phyloP scores from a whole-genome alignment of 257 asterid genomes.

The Solanum medicagineum region DNA sequence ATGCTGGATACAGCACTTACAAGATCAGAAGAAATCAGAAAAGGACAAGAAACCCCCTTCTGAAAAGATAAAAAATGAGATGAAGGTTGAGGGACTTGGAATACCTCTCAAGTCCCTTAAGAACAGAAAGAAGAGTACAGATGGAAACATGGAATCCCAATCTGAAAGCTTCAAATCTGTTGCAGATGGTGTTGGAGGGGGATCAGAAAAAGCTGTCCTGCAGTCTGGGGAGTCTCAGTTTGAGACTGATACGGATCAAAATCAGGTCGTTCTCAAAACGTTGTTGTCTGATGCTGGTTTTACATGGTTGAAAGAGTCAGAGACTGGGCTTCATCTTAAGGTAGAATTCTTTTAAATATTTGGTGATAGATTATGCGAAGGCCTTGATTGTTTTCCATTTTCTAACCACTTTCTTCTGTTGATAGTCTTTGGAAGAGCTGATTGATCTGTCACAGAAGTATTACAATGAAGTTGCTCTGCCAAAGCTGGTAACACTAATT shows the following conservation, averaged over 20 bases:
- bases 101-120: constrained; percentile 78
- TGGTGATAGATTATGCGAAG: background rate
- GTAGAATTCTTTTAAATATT: constrained; percentile 17
- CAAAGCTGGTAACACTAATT: constrained; percentile 62
- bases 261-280: constrained; percentile 46
- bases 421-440: constrained; percentile 72
- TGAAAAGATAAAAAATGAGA: constrained; percentile 65
- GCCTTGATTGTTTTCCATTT: constrained; percentile 3
- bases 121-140: constrained; percentile 57
- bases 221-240: constrained; percentile 33
- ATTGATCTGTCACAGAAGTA: constrained; percentile 60
- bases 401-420: constrained; percentile 23
- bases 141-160: constrained; percentile 32
- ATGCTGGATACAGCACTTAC: constrained; percentile 97
- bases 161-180: constrained; percentile 22
- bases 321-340: constrained; percentile 86
- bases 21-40: constrained; percentile 86
- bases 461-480: constrained; percentile 80
- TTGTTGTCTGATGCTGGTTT: constrained; percentile 64
- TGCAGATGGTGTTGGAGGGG: constrained; percentile 31
- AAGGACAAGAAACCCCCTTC: constrained; percentile 63
- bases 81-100: constrained; percentile 98
- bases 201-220: constrained; percentile 25
- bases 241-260: constrained; percentile 37
- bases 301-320: constrained; percentile 68